These are phyloP conservation scores for Fusarium mundagurra DNA, from an alignment of 2,329 filamentous ascomycete genomes.

Conservation along the genomic window DNA sequence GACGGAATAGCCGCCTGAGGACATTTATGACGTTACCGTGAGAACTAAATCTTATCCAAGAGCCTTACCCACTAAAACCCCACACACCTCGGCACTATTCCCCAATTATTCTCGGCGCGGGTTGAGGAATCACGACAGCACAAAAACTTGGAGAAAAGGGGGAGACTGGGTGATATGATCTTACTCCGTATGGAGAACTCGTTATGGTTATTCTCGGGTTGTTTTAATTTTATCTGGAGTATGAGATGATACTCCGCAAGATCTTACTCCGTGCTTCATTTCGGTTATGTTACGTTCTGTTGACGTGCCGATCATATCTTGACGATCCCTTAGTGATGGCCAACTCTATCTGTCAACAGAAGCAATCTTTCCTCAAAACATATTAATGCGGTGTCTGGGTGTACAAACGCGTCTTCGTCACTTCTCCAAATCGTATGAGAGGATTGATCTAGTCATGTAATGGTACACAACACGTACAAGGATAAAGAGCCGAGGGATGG, in stretches of 20 bases:
- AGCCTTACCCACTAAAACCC: conserved; percentile 2
- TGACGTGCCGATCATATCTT: background rate
- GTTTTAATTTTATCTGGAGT: background rate
- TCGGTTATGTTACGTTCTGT: background rate
- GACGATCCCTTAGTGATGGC: background rate
- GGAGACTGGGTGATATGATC: background rate
- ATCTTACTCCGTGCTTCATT: background rate
- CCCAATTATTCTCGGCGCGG: conserved; percentile 22
- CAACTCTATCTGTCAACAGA: background rate
- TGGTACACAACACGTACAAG: background rate
- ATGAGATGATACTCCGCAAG: background rate
- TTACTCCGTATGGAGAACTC: background rate
- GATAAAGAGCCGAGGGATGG: conserved; percentile 30
- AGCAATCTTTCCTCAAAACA: background rate
- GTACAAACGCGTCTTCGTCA: background rate
- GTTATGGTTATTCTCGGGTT: conserved; percentile 11
- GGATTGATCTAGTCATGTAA: conserved; percentile 17
- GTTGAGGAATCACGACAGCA: background rate
- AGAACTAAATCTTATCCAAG: conserved; percentile 8
- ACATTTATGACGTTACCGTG: conserved; percentile 8
- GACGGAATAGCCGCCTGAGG: background rate
- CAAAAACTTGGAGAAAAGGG: conserved; percentile 19
- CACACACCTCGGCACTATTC: conserved; percentile 24
- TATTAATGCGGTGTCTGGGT: background rate
- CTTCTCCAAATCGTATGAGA: conserved; percentile 4